phyloP scores from a whole-genome alignment of 1,139 yeast genomes.

The Maudiozyma humilis region DNA sequence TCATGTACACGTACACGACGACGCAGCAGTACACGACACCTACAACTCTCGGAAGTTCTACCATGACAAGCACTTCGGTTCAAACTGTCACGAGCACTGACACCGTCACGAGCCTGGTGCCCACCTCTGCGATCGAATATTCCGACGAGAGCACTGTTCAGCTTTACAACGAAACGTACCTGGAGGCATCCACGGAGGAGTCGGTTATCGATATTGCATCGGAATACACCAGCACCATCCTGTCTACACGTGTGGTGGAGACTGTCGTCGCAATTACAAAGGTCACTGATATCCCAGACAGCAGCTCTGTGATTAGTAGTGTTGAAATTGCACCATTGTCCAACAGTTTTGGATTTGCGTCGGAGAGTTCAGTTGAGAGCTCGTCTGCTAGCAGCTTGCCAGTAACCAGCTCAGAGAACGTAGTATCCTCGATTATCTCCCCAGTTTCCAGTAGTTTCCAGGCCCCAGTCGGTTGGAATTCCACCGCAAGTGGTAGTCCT shows the following conservation, averaged over 20 bases:
- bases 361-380: too few species aligned
- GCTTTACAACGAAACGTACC: not conserved
- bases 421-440: too few species aligned
- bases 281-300: not conserved
- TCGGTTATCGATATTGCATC: not conserved
- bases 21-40: not conserved
- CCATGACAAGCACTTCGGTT: not conserved
- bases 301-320: not conserved
- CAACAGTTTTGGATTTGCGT: too few species aligned
- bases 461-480: too few species aligned
- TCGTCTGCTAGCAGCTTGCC: too few species aligned
- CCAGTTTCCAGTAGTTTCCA: too few species aligned
- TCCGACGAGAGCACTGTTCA: not conserved
- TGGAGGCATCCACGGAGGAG: not conserved
- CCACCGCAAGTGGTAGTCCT: too few species aligned
- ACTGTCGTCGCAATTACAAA: not conserved
- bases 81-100: not conserved
- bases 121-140: not conserved
- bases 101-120: not conserved
- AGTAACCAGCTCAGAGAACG: too few species aligned
- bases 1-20: not conserved
- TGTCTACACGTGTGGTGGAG: not conserved
- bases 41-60: not conserved
- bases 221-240: not conserved
- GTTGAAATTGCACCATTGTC: not conserved